These are phyloP conservation scores for Irpex sp. DNA, from an alignment of 1,284 basidiomycete species.

Conservation along the genomic window DNA sequence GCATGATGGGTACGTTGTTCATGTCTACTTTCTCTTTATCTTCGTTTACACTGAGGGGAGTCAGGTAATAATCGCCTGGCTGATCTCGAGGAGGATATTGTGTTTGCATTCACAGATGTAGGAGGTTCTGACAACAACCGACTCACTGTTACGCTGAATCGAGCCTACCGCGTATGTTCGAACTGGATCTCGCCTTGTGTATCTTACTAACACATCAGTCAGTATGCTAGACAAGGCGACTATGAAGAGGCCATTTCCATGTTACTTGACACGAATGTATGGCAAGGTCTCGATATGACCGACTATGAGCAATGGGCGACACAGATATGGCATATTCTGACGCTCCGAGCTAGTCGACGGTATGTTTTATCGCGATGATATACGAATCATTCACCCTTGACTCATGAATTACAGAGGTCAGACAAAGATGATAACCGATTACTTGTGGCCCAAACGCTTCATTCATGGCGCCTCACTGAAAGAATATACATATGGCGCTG, in stretches of 20 bases:
- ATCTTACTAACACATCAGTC: background rate
- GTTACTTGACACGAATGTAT: conserved; percentile 65
- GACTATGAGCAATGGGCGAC: conserved; percentile 69
- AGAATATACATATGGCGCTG: conserved; percentile 46
- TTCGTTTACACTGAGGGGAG: background rate
- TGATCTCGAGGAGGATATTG: conserved; percentile 62
- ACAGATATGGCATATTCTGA: conserved; percentile 73
- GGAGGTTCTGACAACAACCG: conserved; percentile 59
- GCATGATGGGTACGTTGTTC: conserved; percentile 48
- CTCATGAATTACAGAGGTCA: conserved; percentile 44
- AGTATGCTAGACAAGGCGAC: conserved; percentile 68
- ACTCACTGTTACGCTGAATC: conserved; percentile 58
- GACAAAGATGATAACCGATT: conserved; percentile 57
- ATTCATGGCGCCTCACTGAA: conserved; percentile 45
- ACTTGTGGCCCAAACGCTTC: conserved; percentile 58
- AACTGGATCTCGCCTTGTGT: background rate
- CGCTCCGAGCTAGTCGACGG: conserved; percentile 65
- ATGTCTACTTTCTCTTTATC: background rate
- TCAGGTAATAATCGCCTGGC: conserved; percentile 68
- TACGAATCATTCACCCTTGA: background rate
- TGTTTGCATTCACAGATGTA: conserved; percentile 59
- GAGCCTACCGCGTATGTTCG: conserved; percentile 53
- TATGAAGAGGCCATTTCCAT: conserved; percentile 59
- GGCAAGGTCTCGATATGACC: conserved; percentile 59
- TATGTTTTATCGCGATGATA: conserved; percentile 23